Conservation (phyloP, 2,329 filamentous ascomycete species). For the Ophiostoma angusticollis region DNA sequence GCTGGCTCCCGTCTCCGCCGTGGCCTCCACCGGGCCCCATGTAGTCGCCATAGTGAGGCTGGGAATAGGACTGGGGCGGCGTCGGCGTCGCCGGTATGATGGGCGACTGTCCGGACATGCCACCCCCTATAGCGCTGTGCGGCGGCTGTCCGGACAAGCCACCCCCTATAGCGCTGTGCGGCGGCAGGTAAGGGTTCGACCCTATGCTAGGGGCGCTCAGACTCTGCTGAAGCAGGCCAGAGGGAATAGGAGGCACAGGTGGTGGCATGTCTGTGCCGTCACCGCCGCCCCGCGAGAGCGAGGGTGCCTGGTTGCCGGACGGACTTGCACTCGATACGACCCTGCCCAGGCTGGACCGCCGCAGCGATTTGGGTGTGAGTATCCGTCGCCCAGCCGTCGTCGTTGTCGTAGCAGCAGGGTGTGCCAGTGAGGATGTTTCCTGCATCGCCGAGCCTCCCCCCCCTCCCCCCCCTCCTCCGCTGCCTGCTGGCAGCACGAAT, state of each 20-base stretch:
- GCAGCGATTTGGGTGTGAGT: slow-evolving; percentile 46
- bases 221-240: slow-evolving; percentile 1
- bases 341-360: slow-evolving; percentile 35
- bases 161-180: neutral
- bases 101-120: neutral
- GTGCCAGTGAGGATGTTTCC: too few relatives aligned
- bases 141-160: neutral
- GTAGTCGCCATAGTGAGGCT: slow-evolving; percentile 9
- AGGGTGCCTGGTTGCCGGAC: neutral
- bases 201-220: slow-evolving; percentile 4
- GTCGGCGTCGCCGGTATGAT: slow-evolving; percentile 3
- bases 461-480: too few relatives aligned
- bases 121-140: neutral
- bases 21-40: neutral
- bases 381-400: too few relatives aligned
- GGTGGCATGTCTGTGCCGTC: slow-evolving; percentile 5
- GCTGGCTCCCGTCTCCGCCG: neutral
- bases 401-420: too few relatives aligned
- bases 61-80: slow-evolving; percentile 13
- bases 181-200: neutral
- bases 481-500: neutral
- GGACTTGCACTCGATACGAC: neutral
- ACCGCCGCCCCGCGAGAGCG: neutral
- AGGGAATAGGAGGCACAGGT: slow-evolving; percentile 8
- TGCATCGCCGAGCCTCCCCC: too few relatives aligned